Conservation (phyloP, 257 asterid genomes). For the Eustoma russellianum region DNA sequence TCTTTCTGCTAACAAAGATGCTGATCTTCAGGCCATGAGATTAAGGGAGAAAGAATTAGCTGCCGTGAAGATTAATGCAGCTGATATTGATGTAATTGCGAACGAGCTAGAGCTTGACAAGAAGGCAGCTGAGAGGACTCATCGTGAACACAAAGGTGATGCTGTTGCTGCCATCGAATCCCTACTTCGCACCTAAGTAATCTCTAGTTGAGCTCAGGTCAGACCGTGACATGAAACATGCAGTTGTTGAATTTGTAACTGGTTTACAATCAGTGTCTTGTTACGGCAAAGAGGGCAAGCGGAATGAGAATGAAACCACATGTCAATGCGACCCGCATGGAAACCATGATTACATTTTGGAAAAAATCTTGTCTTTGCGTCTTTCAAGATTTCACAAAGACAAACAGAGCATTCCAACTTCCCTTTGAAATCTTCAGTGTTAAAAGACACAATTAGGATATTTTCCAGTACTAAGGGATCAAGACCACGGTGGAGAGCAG, state of each 20-base stretch:
- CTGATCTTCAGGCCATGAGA: constrained; percentile 90
- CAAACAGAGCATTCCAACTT: constrained; percentile 81
- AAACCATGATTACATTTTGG: constrained; percentile 88
- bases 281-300: constrained; percentile 82
- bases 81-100: constrained; percentile 76
- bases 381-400: constrained; percentile 46
- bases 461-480: constrained; percentile 53
- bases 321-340: constrained; percentile 79
- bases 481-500: constrained; percentile 37
- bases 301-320: constrained; percentile 91
- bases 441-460: constrained; percentile 41
- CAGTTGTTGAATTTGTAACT: no score
- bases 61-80: constrained; percentile 80
- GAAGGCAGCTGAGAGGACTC: constrained; percentile 81
- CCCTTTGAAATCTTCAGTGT: constrained; percentile 35
- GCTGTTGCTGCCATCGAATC: constrained; percentile 88
- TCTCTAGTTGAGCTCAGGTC: no score
- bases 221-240: no score
- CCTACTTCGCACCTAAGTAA: constrained; percentile 37
- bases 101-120: constrained; percentile 88
- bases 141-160: constrained; percentile 89
- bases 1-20: constrained; percentile 70
- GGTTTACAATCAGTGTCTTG: no score
- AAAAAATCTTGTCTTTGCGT: constrained; percentile 61
- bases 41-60: constrained; percentile 98